These are phyloP conservation scores for Collybiopsis confluens DNA, from an alignment of 768 basidiomycete genomes.

Conservation along the genomic window DNA sequence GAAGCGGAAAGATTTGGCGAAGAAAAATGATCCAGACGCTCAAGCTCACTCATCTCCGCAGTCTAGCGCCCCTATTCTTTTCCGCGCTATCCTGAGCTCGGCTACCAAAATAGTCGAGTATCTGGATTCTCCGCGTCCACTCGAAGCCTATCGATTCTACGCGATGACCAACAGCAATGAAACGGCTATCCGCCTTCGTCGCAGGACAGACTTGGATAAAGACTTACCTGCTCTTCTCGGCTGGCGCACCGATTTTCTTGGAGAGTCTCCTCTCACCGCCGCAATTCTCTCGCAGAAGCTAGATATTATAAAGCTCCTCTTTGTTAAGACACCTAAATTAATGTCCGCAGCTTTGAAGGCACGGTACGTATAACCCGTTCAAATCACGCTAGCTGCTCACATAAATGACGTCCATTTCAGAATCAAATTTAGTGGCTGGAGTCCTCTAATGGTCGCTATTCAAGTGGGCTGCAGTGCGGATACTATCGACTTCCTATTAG, in stretches of 20 bases:
- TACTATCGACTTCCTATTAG: slow-evolving; percentile 48
- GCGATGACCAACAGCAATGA: slow-evolving; percentile 37
- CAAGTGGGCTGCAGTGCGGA: slow-evolving; percentile 20
- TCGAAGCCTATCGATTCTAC: slow-evolving; percentile 49
- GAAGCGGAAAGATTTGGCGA: slow-evolving; percentile 51
- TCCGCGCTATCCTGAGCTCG: slow-evolving; percentile 34
- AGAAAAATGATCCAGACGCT: slow-evolving; percentile 46
- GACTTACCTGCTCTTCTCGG: slow-evolving; percentile 48
- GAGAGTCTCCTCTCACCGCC: slow-evolving; percentile 49
- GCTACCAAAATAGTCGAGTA: slow-evolving; percentile 36
- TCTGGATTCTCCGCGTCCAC: slow-evolving; percentile 39
- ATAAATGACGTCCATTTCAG: slow-evolving; percentile 19
- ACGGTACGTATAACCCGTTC: slow-evolving; percentile 29
- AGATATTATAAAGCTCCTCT: slow-evolving; percentile 41
- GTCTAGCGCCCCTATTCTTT: slow-evolving; percentile 29
- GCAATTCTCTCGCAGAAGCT: slow-evolving; percentile 34
- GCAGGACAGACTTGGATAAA: slow-evolving; percentile 33
- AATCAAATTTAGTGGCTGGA: slow-evolving; percentile 43
- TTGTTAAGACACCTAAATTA: slow-evolving; percentile 35
- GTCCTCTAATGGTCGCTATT: slow-evolving; percentile 40
- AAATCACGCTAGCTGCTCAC: slow-evolving; percentile 2
- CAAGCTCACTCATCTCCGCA: slow-evolving; percentile 5
- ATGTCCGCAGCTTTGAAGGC: slow-evolving; percentile 38
- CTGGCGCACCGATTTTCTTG: slow-evolving; percentile 40
- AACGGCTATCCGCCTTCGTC: slow-evolving; percentile 37